Evolutionary conservation across 768 basidiomycete species (phyloP).

Genomic region (Amylocystis lapponica): DNA sequence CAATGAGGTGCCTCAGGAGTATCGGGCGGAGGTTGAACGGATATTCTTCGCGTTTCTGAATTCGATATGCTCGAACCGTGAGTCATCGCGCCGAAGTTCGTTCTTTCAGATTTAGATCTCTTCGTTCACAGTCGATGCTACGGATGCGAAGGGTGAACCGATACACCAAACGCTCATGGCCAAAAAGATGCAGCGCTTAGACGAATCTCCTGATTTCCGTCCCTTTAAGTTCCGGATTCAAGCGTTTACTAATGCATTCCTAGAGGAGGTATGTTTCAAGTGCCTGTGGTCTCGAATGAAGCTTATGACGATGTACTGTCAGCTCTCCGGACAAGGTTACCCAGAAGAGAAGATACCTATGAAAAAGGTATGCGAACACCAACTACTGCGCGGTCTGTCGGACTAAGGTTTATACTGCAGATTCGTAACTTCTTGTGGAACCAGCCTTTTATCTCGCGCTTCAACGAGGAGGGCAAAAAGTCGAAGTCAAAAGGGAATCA

Average conservation of each 20-base stretch:
- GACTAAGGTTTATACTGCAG: slow-evolving; percentile 31
- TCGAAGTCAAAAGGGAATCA: slow-evolving; percentile 99
- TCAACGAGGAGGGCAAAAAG: slow-evolving; percentile 99
- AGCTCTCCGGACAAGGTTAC: slow-evolving; percentile 83
- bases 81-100: slow-evolving; percentile 29
- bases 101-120: slow-evolving; percentile 3
- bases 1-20: slow-evolving; percentile 75
- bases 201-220: slow-evolving; percentile 93
- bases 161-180: slow-evolving; percentile 99
- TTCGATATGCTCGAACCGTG: slow-evolving; percentile 83
- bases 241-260: slow-evolving; percentile 93
- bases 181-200: slow-evolving; percentile 96
- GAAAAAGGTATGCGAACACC: slow-evolving; percentile 68
- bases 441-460: slow-evolving; percentile 89
- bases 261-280: slow-evolving; percentile 67
- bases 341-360: slow-evolving; percentile 93
- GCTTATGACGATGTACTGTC: slow-evolving; percentile 7
- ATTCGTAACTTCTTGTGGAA: slow-evolving; percentile 95
- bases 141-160: slow-evolving; percentile 91
- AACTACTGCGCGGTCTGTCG: slow-evolving; percentile 6
- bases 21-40: slow-evolving; percentile 75
- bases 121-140: slow-evolving; percentile 74
- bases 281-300: slow-evolving; percentile 10
- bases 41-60: slow-evolving; percentile 90
- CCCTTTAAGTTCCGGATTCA: slow-evolving; percentile 99